Evolutionary conservation across 441 rosid species (phyloP).

Genomic region (Adansonia gregorii): DNA sequence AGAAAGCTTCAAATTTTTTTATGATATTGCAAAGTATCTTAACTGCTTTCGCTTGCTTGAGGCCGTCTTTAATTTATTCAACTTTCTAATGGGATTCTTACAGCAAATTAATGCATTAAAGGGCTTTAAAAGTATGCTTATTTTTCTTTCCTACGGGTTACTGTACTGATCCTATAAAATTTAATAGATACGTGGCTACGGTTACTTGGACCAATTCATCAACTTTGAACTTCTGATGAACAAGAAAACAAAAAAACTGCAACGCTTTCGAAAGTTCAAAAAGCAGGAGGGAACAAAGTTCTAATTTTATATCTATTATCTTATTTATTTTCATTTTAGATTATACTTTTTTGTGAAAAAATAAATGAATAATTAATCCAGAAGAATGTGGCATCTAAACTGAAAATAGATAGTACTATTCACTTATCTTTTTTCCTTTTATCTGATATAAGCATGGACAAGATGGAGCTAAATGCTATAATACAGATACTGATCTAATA

Average conservation of each 20-base stretch:
- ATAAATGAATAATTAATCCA: background rate
- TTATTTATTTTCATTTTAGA: too few species aligned
- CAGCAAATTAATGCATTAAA: background rate
- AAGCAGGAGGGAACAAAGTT: too few species aligned
- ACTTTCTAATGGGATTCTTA: background rate
- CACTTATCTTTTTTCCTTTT: background rate
- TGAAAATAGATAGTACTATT: background rate
- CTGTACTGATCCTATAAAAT: background rate
- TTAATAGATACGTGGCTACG: background rate
- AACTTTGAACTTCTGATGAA: background rate
- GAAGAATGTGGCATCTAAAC: background rate
- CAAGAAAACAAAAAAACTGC: background rate
- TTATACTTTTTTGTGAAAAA: background rate
- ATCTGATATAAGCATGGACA: background rate
- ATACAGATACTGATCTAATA: background rate
- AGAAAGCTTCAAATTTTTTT: background rate
- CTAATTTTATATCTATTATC: too few species aligned
- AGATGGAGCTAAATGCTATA: background rate
- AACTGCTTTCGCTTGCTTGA: constrained; percentile 4
- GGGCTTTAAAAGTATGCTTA: background rate
- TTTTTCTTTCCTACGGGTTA: background rate
- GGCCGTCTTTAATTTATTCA: constrained; percentile 13
- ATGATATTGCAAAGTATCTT: background rate
- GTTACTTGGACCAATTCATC: background rate
- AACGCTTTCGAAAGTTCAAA: background rate